Evolutionary conservation across 352 stramenopile genomes (phyloP).

Genomic region (Lagenidium giganteum): DNA sequence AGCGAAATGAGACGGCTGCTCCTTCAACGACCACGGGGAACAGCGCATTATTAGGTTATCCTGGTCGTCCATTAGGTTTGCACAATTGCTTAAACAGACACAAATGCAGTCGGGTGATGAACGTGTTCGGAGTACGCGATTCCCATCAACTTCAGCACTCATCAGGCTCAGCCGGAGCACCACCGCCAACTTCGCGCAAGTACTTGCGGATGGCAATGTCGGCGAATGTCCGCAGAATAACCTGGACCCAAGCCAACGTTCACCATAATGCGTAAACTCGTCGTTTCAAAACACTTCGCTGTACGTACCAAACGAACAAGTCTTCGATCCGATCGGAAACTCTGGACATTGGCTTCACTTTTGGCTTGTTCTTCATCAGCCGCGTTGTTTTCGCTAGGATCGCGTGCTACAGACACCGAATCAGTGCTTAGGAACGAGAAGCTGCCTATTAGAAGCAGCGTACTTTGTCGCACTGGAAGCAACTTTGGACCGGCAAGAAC

Average conservation of each 20-base stretch:
- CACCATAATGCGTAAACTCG: background rate
- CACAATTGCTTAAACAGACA: too few relatives aligned
- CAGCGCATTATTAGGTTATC: too few relatives aligned
- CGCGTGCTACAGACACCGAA: conserved; percentile 17
- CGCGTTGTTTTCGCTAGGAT: conserved; percentile 27
- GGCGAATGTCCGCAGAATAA: conserved; percentile 41
- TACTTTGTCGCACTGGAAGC: conserved; percentile 33
- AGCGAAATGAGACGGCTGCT: too few relatives aligned
- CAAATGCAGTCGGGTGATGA: too few relatives aligned
- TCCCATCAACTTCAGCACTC: too few relatives aligned
- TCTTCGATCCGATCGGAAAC: conserved; percentile 58
- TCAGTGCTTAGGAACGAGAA: background rate
- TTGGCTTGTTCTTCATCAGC: conserved; percentile 35
- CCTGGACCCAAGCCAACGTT: conserved; percentile 8
- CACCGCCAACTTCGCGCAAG: conserved; percentile 36
- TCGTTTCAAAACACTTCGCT: background rate
- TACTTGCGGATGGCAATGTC: conserved; percentile 50
- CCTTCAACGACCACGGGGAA: too few relatives aligned
- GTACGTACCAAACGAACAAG: conserved; percentile 41
- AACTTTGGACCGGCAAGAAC: conserved; percentile 37
- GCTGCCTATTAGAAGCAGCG: too few relatives aligned
- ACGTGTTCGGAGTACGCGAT: too few relatives aligned
- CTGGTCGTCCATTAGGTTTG: conserved; percentile 2
- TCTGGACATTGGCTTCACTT: conserved; percentile 48
- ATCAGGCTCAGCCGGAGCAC: too few relatives aligned